These are phyloP conservation scores for Phialophora expanda DNA, from an alignment of 2,329 filamentous ascomycete genomes.

Conservation along the genomic window DNA sequence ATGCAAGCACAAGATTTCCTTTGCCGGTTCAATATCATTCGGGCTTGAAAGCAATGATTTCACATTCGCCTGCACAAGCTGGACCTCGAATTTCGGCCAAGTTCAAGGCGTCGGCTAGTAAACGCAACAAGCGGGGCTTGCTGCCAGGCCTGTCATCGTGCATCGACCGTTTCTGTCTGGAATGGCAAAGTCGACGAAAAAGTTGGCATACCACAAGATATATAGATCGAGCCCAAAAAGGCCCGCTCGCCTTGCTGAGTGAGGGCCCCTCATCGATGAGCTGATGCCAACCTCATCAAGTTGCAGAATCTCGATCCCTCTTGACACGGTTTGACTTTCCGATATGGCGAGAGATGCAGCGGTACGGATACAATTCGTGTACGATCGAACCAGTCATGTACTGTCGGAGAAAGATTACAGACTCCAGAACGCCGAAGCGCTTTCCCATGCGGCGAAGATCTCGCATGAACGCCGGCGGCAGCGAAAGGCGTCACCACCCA, in stretches of 20 bases:
- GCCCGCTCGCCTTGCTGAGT: background rate
- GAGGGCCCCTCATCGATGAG: background rate
- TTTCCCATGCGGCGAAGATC: slow-evolving; percentile 1
- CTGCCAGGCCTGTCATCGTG: background rate
- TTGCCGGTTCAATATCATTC: background rate
- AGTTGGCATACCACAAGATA: background rate
- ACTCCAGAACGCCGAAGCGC: background rate
- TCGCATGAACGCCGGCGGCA: background rate
- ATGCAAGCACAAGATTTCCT: background rate
- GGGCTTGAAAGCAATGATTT: background rate
- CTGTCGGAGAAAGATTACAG: background rate
- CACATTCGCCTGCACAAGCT: background rate
- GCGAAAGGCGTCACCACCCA: background rate
- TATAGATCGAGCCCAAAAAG: background rate
- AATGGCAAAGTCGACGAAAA: background rate
- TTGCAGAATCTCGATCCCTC: background rate
- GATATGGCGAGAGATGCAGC: background rate
- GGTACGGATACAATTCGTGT: background rate
- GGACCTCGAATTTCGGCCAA: background rate
- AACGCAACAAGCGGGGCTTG: background rate
- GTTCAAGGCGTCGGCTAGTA: background rate
- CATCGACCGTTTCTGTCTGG: background rate
- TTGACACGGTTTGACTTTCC: background rate
- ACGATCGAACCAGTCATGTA: background rate
- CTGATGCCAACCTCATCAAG: slow-evolving; percentile 5